These are phyloP conservation scores for Pterulicium gracile DNA, from an alignment of 1,284 basidiomycete species.

Conservation along the genomic window DNA sequence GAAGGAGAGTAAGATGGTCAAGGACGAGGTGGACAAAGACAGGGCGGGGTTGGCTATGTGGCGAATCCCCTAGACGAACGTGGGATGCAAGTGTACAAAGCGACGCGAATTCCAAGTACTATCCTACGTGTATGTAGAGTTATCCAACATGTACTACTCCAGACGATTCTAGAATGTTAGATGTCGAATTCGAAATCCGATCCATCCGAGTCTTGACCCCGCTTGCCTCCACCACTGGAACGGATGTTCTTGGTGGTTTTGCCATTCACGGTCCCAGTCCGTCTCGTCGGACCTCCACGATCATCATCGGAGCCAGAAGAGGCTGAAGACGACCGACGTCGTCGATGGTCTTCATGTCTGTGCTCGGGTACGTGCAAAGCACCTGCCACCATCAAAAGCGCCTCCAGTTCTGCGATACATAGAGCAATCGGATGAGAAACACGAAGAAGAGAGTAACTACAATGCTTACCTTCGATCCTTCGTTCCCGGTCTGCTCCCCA, in stretches of 20 bases:
- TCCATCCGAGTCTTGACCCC: slow-evolving; percentile 27
- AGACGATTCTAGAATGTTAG: slow-evolving; percentile 20
- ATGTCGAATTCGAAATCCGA: slow-evolving; percentile 66
- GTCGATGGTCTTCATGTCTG: slow-evolving; percentile 32
- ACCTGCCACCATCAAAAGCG: slow-evolving; percentile 48
- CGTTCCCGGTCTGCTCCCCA: slow-evolving; percentile 75
- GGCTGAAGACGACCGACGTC: slow-evolving; percentile 16
- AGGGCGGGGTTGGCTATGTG: slow-evolving; percentile 51
- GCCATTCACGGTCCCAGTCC: slow-evolving; percentile 45
- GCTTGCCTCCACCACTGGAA: slow-evolving; percentile 18
- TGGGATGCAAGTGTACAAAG: no score
- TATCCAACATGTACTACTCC: no score
- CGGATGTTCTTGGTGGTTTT: slow-evolving; percentile 47
- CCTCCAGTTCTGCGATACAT: slow-evolving; percentile 53
- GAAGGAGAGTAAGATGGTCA: slow-evolving; percentile 41
- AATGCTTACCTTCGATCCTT: slow-evolving; percentile 70
- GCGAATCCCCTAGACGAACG: slow-evolving; percentile 50
- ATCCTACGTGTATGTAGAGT: no score
- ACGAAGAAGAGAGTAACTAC: slow-evolving; percentile 9
- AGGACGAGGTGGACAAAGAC: slow-evolving; percentile 44
- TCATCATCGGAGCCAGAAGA: slow-evolving; percentile 17
- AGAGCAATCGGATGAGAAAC: slow-evolving; percentile 7
- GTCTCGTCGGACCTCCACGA: slow-evolving; percentile 32
- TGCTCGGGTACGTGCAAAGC: slow-evolving; percentile 44
- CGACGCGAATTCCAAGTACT: no score